Evolutionary conservation across 345 rosid species (phyloP).

Genomic region (Capsella bursapastoris): DNA sequence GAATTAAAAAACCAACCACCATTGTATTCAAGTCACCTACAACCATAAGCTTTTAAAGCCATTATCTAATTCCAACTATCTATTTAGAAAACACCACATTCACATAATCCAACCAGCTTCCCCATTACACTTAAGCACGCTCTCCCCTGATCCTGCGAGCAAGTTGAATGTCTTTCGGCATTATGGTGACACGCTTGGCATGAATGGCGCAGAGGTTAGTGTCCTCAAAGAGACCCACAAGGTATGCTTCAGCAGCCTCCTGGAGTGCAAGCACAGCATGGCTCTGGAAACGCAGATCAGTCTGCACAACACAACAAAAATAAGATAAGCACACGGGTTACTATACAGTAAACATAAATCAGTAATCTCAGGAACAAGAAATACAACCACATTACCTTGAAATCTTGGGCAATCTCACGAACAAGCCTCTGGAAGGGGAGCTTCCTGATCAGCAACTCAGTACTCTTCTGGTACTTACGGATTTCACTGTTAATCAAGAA

Average conservation of each 20-base stretch:
- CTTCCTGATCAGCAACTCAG: conserved; percentile 91
- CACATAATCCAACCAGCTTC: not conserved
- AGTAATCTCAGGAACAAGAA: no score
- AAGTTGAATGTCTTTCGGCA: conserved; percentile 92
- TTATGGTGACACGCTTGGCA: conserved; percentile 88
- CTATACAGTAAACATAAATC: not conserved
- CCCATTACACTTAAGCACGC: conserved; percentile 61
- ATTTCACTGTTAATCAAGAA: conserved; percentile 58
- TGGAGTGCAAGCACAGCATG: conserved; percentile 87
- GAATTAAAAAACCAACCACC: not conserved
- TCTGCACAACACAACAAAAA: conserved; percentile 38
- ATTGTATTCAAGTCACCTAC: conserved; percentile 23
- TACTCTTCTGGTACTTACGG: conserved; percentile 96
- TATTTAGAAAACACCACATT: conserved; percentile 27
- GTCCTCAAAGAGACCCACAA: conserved; percentile 88
- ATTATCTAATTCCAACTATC: conserved; percentile 34
- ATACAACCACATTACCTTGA: conserved; percentile 47
- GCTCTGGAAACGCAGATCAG: conserved; percentile 94
- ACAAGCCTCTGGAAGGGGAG: conserved; percentile 96
- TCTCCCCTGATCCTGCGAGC: conserved; percentile 92
- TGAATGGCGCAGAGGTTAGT: conserved; percentile 92
- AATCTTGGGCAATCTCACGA: conserved; percentile 97
- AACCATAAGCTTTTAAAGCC: conserved; percentile 18
- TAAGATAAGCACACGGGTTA: not conserved
- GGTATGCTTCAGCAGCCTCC: conserved; percentile 93